Evolutionary conservation across 2,329 filamentous ascomycete genomes (phyloP).

Genomic region (Exophiala xenobiotica): DNA sequence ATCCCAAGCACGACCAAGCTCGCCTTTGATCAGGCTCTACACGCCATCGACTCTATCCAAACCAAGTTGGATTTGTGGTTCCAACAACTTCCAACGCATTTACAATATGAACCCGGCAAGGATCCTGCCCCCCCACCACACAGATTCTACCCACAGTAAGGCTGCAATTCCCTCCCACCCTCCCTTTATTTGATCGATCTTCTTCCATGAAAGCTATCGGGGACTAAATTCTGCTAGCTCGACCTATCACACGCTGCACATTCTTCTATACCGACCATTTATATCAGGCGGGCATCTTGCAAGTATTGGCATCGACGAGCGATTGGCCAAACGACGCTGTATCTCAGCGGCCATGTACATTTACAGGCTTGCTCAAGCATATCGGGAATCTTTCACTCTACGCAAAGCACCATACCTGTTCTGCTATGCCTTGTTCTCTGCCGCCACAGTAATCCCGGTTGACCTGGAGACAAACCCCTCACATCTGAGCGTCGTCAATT

Average conservation of each 20-base stretch:
- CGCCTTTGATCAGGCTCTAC: background rate
- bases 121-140: background rate
- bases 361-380: background rate
- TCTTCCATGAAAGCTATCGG: no score
- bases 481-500: conserved; percentile 35
- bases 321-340: background rate
- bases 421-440: conserved; percentile 26
- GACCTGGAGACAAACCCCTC: no score
- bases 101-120: background rate
- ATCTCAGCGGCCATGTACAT: background rate
- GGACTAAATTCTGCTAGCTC: no score
- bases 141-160: background rate
- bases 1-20: background rate
- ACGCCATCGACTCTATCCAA: background rate
- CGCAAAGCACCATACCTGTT: conserved; percentile 14
- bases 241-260: background rate
- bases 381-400: background rate
- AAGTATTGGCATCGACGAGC: background rate
- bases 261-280: background rate
- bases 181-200: no score
- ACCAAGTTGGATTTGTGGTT: background rate
- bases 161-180: no score
- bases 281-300: background rate
- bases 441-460: conserved; percentile 24
- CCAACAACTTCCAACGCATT: background rate